Evolutionary conservation across 305 asterid genomes (phyloP).

Genomic region (Fraxinus platypoda): DNA sequence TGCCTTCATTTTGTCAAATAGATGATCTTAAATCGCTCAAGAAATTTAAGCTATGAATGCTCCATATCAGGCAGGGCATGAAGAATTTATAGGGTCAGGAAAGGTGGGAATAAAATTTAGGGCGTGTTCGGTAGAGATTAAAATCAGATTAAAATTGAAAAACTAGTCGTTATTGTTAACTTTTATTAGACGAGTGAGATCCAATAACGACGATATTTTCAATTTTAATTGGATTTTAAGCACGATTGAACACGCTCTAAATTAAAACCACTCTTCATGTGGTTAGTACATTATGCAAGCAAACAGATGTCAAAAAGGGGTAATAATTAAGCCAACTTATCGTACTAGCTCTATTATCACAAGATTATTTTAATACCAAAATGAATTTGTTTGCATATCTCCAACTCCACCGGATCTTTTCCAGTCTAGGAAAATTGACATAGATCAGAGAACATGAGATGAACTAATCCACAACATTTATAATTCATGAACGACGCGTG

Average conservation of each 20-base stretch:
- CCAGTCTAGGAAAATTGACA: neutral
- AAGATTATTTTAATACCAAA: neutral
- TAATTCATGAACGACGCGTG: neutral
- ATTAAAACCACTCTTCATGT: neutral
- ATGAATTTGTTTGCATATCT: neutral
- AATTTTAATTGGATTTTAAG: no score
- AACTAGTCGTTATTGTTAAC: no score
- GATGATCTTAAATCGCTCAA: neutral
- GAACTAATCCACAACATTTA: neutral
- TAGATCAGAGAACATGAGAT: neutral
- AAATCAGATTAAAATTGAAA: no score
- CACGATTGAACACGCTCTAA: no score
- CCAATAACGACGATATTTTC: no score
- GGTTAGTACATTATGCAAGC: conserved; percentile 18
- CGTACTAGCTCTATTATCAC: conserved; percentile 18
- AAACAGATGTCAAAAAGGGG: neutral
- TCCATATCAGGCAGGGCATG: neutral
- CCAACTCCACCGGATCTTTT: neutral
- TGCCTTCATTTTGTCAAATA: conserved; percentile 19
- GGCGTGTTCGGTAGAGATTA: no score
- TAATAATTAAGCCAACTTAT: conserved; percentile 2
- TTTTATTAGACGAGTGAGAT: no score
- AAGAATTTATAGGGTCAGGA: conserved; percentile 5
- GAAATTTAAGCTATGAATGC: neutral
- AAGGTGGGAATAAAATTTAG: no score